Base-by-base conservation (phyloP, 2,329 filamentous ascomycete genomes). In the Cytospora piceicola region DNA sequence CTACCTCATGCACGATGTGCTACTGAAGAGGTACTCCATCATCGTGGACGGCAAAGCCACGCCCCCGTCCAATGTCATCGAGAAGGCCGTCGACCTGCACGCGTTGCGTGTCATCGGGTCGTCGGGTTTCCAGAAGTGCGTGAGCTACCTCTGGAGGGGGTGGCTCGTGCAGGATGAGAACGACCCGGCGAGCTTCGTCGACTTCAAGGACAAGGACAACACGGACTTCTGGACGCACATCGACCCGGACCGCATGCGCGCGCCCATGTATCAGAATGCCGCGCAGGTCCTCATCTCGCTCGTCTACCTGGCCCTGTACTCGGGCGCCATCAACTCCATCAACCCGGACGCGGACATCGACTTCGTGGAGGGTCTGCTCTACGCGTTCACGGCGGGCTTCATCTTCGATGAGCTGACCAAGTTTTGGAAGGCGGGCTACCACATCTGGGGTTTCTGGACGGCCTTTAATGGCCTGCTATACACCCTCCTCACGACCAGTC, bases 121-220 rank as follows among this genome's bases (percentile, higher is more conserved):
- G 0, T 93, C 92, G 0, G 94, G 95, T 30, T 99, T 98, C 76
- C 95, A 98, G 71, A 97, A 96, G 79, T 98, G 94, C 75, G 93
- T 98, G 73, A 87, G 85, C 68, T 93, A 96, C 74, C 88, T 99
- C 11, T 99, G 95, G 95, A 88, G 88, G 68, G 95, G 95, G 27
- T 99, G 95, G 95, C 82, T 98, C 11, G 89, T 97, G n/a, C 95
- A 99, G 76, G 93, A 97, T 70, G 93, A 97, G 72, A 85, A 94
- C 58, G 94, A 98, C 71, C 91, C 94, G 0, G 88, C 89, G n/a
- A 88, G 88, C 61, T 99, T 99, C 75, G 85, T 97, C 62, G 90
- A 94, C 73, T 99, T 96, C 81, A 87, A 89, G 71, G 83, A 92
- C 67, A 93, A 93, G 75, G 92, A 90, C 66, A 91, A 94, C 75